Base-by-base conservation (phyloP, 768 basidiomycete genomes). In the Tulasnella sp. region DNA sequence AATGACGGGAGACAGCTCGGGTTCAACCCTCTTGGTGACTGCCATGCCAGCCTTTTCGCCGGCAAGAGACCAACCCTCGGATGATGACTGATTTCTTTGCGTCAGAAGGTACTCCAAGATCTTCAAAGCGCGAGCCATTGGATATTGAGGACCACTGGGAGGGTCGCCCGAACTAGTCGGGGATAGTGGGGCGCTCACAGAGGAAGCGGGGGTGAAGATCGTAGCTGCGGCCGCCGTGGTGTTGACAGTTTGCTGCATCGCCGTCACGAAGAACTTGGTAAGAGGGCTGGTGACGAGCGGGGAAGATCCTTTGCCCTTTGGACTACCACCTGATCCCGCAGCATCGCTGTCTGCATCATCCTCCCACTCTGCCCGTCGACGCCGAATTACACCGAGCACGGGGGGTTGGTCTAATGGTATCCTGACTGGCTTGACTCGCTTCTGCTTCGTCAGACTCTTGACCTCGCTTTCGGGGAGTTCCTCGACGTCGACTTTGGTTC, bases 361-460 rank as follows among this genome's bases (percentile, higher is more conserved):
- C 82, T 90, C 91, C 93, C 93, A 94, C 81, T 95, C 94, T 31
- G 90, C 92, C 77, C 89, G 90, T 60, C 93, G 89, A 83, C 90
- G 88, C 60, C 93, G 89, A 80, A 94, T 92, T 69, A 89, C 91
- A 42, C 92, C 88, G 78, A 94, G 86, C 3, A 96, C 94, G 5
- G 93, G 95, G 0, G 96, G 97, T 83, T 97, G 96, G 85, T 99
- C 98, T 28, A 99, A 89, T 3, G 98, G 97, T 76, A 97, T 92
- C 46, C 97, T 91, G 3, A 88, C 87, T 5, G 96, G 95, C 85
- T 95, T 95, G 75, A 96, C 88, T 12, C 97, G 91, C 86, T 97
- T 98, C 88, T 91, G 91, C 86, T 93, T 94, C 84, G 90, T 88
- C 64, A 98, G 88, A 6, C 89, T 86, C 88, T 97, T 96, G 83